Evolutionary conservation across 2,329 filamentous ascomycete genomes (phyloP).

Genomic region (Exophiala aquamarina): DNA sequence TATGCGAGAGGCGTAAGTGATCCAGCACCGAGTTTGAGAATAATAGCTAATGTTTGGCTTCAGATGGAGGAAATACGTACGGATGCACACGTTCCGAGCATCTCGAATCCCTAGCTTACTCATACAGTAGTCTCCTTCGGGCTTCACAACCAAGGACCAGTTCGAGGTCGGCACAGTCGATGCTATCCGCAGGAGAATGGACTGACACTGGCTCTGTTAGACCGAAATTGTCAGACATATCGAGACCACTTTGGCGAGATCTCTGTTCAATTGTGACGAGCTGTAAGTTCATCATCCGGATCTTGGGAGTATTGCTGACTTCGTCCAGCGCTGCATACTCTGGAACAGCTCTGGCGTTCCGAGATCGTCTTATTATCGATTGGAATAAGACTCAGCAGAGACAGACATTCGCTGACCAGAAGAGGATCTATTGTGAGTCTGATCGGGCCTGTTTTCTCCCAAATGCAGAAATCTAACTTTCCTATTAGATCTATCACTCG

Average conservation of each 20-base stretch:
- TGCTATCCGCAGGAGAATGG: constrained; percentile 1
- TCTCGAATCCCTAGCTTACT: constrained; percentile 10
- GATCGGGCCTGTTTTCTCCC: not conserved
- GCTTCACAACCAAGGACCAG: constrained; percentile 76
- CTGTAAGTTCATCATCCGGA: constrained; percentile 38
- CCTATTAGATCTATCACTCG: constrained; percentile 76
- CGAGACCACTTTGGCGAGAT: constrained; percentile 92
- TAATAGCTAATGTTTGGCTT: constrained; percentile 10
- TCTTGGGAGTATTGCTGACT: too few species aligned
- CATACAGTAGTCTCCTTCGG: constrained; percentile 55
- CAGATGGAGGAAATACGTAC: constrained; percentile 57
- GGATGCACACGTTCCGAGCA: not conserved
- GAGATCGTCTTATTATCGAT: constrained; percentile 87
- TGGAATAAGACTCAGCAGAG: constrained; percentile 99
- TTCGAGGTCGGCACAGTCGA: constrained; percentile 57
- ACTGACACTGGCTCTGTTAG: constrained; percentile 43
- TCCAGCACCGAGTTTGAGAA: constrained; percentile 31
- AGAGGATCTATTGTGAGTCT: constrained; percentile 80
- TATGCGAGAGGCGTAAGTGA: constrained; percentile 75
- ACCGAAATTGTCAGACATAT: constrained; percentile 88
- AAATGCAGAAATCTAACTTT: constrained; percentile 5
- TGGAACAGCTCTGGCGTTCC: constrained; percentile 86
- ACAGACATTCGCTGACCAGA: constrained; percentile 85
- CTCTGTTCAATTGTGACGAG: constrained; percentile 98
- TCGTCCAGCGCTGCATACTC: constrained; percentile 73